These are phyloP conservation scores for Neurospora sp. DNA, from an alignment of 495 filamentous ascomycete species.

Conservation along the genomic window DNA sequence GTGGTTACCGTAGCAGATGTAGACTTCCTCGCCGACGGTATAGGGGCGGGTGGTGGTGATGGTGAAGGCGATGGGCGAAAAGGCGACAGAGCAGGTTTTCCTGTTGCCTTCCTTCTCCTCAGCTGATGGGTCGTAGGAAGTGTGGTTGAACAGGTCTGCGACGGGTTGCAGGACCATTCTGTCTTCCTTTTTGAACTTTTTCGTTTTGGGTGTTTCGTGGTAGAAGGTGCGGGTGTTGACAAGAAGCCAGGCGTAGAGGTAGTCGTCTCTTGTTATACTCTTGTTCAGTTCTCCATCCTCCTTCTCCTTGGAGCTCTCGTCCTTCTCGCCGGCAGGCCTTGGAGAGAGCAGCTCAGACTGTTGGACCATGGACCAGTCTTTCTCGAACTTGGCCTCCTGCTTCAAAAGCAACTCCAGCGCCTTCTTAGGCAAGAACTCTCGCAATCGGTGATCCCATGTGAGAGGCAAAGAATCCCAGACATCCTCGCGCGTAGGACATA, in stretches of 20 bases:
- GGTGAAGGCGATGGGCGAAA: conserved; percentile 48
- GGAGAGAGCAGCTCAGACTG: conserved; percentile 21
- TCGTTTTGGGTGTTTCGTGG: conserved; percentile 43
- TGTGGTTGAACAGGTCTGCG: conserved; percentile 81
- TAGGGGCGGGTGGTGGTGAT: conserved; percentile 48
- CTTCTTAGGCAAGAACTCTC: conserved; percentile 35
- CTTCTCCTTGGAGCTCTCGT: neutral
- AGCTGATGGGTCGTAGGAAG: conserved; percentile 11
- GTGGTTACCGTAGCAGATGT: conserved; percentile 71
- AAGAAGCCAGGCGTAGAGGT: conserved; percentile 66
- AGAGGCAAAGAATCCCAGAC: conserved; percentile 58
- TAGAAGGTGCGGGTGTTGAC: conserved; percentile 81
- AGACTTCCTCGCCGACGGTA: conserved; percentile 59
- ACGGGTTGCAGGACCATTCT: conserved; percentile 75
- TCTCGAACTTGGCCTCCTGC: conserved; percentile 52
- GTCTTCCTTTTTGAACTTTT: conserved; percentile 50
- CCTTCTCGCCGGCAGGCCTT: neutral
- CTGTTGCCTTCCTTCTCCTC: conserved; percentile 31
- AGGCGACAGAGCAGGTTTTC: conserved; percentile 46
- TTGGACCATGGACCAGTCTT: conserved; percentile 48
- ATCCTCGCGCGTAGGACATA: conserved; percentile 52
- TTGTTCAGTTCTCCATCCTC: conserved; percentile 20
- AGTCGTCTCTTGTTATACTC: conserved; percentile 40
- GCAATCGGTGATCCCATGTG: conserved; percentile 47
- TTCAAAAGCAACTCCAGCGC: conserved; percentile 42